A percentile compares a stretch with the other conserved stretches of the same genome.
Conservation (phyloP, 257 asterid species). For the Rehmannia glutinosa region DNA sequence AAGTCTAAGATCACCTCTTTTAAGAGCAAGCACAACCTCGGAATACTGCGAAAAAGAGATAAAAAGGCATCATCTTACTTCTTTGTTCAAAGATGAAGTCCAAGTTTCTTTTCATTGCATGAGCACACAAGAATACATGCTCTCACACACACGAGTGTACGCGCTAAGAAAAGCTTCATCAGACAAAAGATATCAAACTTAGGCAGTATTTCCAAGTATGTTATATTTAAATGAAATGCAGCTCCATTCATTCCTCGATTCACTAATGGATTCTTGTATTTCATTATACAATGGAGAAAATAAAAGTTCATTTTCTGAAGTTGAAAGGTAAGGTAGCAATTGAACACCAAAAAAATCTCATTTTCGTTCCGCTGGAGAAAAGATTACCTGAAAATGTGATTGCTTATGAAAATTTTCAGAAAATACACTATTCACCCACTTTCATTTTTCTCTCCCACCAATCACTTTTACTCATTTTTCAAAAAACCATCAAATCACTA, state of each 20-base stretch:
- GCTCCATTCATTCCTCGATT: background rate
- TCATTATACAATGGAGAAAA: background rate
- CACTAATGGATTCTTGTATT: background rate
- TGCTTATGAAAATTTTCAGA: too few relatives aligned
- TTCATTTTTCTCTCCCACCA: too few relatives aligned
- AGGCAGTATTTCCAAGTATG: background rate
- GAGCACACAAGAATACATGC: background rate
- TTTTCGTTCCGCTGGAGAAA: too few relatives aligned
- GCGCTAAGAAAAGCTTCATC: constrained; percentile 1
- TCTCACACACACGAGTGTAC: background rate
- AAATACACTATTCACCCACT: too few relatives aligned
- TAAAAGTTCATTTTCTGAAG: background rate
- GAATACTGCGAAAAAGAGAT: constrained; percentile 74
- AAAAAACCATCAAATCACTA: too few relatives aligned
- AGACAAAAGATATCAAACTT: background rate
- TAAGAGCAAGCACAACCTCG: constrained; percentile 77
- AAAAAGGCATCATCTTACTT: background rate
- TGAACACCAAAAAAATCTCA: too few relatives aligned
- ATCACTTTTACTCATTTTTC: too few relatives aligned
- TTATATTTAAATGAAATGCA: background rate
- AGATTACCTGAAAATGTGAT: too few relatives aligned
- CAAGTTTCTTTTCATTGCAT: background rate
- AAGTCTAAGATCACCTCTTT: constrained; percentile 94
- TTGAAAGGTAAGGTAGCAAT: constrained; percentile 3
- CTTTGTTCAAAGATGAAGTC: background rate